Base-by-base conservation (phyloP, 768 basidiomycete genomes). In the Coprinellus aureogranulatus region DNA sequence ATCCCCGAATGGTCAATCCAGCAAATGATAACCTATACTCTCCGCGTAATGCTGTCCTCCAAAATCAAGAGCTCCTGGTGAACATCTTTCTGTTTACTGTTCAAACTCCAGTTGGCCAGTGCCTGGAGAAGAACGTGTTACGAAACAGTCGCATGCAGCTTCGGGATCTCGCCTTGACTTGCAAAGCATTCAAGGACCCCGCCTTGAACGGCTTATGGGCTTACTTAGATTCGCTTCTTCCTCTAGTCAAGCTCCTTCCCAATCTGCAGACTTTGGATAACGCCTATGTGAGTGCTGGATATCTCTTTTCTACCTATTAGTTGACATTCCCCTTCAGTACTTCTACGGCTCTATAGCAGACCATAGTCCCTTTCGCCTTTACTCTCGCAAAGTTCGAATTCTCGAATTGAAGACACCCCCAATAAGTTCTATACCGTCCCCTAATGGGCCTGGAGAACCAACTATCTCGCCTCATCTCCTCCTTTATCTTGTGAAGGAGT, bases 111-210 rank as follows among this genome's bases (percentile, higher is more conserved):
- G n/a, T n/a, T n/a, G n/a, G n/a, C n/a, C n/a, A n/a, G 23, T 22
- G 20, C 40, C 27, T 45, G n/a, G 46, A 26, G 2, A 40, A 10
- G 14, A 10, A 22, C 14, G 34, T 6, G 14, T 14, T 34, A 34
- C 34, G 34, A 6, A 14, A 34, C 14, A 53, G 47, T 40, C 82
- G 81, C 80, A 18, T 92, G 92, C 77, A 94, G 94, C 69, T 73
- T 89, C 54, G 62, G 85, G 22, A 71, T 77, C 48, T 87, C 86
- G 1, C 81, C 86, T 42, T 64, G 74, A 45, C 44, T 10, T 14
- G 44, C 44, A 45, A 45, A 45, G 18, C 44, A 10, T 45, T 45
- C 44, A 45, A 45, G n/a, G 44, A 45, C 10, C 44, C 44, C 22
- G 44, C 44, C 9, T 20, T 45, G 44, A 25, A 45, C 44, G 14